Conservation (phyloP, 306 rosid species). For the Pueraria montana region DNA sequence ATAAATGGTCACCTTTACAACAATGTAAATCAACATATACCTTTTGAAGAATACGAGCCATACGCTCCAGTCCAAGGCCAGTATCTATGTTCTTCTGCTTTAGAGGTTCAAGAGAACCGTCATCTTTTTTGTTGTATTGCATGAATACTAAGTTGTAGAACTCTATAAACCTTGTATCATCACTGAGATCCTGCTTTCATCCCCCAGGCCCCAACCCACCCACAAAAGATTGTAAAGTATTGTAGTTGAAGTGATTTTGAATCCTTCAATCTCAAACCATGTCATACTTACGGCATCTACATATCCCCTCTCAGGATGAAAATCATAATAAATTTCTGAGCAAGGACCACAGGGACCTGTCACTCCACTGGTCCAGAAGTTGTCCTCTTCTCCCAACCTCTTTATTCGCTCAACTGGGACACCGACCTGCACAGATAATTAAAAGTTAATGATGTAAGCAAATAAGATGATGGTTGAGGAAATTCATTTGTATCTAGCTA, state of each 20-base stretch:
- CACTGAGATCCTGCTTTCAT: conserved; percentile 82
- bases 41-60: conserved; percentile 97
- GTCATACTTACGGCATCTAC: conserved; percentile 63
- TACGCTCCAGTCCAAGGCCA: conserved; percentile 94
- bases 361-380: conserved; percentile 94
- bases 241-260: conserved; percentile 34
- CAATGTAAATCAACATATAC: conserved; percentile 52
- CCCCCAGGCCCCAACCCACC: conserved; percentile 38
- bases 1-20: conserved; percentile 28
- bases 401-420: conserved; percentile 84
- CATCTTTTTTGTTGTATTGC: conserved; percentile 93
- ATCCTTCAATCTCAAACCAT: conserved; percentile 25
- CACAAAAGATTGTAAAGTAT: conserved; percentile 31
- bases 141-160: conserved; percentile 95
- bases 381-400: conserved; percentile 94
- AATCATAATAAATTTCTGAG: conserved; percentile 95
- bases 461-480: conserved; percentile 16
- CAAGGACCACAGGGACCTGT: conserved; percentile 99
- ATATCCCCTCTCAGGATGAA: conserved; percentile 87
- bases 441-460: conserved; percentile 1
- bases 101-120: conserved; percentile 87
- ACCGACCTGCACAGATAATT: conserved; percentile 66
- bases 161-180: conserved; percentile 89
- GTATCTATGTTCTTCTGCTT: conserved; percentile 95
- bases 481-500: conserved; percentile 24